Evolutionary conservation across 768 basidiomycete species (phyloP), one percentile per base, ranked within the genome.

Genomic region (Leccinum variicolor): DNA sequence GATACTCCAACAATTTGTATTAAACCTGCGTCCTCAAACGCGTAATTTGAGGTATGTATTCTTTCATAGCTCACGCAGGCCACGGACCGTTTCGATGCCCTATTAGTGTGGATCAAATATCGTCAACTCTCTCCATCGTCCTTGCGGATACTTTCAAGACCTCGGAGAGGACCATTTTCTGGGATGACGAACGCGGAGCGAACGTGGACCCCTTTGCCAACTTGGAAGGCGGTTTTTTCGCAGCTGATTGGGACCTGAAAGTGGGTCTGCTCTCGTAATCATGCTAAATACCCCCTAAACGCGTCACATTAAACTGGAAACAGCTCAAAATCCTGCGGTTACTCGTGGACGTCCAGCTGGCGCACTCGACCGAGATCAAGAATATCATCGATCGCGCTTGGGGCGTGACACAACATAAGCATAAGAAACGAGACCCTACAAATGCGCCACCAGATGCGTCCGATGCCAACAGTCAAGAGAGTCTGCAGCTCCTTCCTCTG

Each of bases 241-340:
- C 83, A 51, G 83, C 88, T n/a, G 77, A 81, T 64, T 94, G 92
- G 92, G 82, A 84, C 71, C 78, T 88, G 71, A 94, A 92, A 76
- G 92, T 91, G 68, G 62, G 85, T 77, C 48, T 53, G 54, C 57
- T 68, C 53, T 63, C 64, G 61, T 64, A 65, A 64, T 59, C 47
- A 55, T 64, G 56, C 59, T 43, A 61, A 62, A 64, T 56, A 57
- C 62, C 62, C 68, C 63, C 66, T 64, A 62, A 73, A 60, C 73
- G 69, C 66, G 68, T 68, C 53, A 64, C 52, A 55, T 54, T 58
- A 53, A 53, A 39, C 52, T 53, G 56, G 53, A 60, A 60, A 56
- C 66, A 94, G 92, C 84, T 94, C 73, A 86, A 84, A 74, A 82
- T 94, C 57, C 77, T 94, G 58, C 87, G 92, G 31, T 84, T 92